Conservation (phyloP, 331 rosid species). For the Dryas integrifolia region DNA sequence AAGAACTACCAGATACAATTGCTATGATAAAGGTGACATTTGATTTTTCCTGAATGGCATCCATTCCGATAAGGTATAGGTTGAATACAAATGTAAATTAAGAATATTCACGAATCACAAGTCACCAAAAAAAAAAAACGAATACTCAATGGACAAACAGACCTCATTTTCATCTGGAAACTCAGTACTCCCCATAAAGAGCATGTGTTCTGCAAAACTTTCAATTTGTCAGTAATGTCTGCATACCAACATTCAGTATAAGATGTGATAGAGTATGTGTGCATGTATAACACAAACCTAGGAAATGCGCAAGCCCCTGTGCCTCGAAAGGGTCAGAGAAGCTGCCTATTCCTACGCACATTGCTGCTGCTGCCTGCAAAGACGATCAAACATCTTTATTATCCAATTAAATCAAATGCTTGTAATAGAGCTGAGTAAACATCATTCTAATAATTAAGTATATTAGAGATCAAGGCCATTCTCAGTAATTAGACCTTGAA, state of each 20-base stretch:
- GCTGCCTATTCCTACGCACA: constrained; percentile 93
- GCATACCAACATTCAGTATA: neutral
- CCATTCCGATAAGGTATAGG: constrained; percentile 6
- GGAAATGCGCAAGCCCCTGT: constrained; percentile 90
- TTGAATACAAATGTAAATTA: neutral
- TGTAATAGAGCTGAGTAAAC: constrained; percentile 2
- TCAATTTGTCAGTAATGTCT: constrained; percentile 1
- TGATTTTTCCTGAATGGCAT: neutral
- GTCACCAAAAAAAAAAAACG: constrained; percentile 11
- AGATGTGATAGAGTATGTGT: neutral
- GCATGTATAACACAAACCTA: constrained; percentile 51
- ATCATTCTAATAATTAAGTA: neutral
- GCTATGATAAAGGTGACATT: neutral
- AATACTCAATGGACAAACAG: constrained; percentile 25
- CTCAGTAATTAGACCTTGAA: neutral
- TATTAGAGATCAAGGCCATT: neutral
- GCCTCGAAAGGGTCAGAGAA: constrained; percentile 92
- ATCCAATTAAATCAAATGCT: constrained; percentile 16
- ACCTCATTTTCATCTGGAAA: constrained; percentile 99
- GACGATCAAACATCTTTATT: constrained; percentile 6
- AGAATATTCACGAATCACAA: neutral
- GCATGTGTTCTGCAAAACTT: constrained; percentile 88
- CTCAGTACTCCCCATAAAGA: constrained; percentile 93
- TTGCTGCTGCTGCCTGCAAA: constrained; percentile 92
- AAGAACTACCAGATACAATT: neutral